Conservation (phyloP, 208 protist genomes). For the Leishmania tarentolae region DNA sequence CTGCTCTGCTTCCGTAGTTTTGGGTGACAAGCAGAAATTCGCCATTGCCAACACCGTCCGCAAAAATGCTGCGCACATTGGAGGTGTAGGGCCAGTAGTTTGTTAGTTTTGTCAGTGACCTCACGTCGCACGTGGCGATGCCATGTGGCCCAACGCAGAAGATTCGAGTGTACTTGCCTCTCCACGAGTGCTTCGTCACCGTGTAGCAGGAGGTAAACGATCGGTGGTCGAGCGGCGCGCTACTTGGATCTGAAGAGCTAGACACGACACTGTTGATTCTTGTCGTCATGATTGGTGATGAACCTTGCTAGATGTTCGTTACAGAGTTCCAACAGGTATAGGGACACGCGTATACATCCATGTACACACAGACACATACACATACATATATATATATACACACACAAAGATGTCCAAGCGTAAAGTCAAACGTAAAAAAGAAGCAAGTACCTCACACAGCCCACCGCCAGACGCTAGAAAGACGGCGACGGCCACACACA, state of each 20-base stretch:
- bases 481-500: background rate
- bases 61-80: conserved; percentile 38
- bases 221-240: conserved; percentile 20
- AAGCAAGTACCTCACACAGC: background rate
- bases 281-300: background rate
- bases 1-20: conserved; percentile 36
- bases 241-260: conserved; percentile 1
- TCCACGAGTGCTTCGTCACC: conserved; percentile 89
- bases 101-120: conserved; percentile 74
- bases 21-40: conserved; percentile 63
- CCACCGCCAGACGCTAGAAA: background rate
- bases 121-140: conserved; percentile 78
- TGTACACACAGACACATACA: too few species aligned
- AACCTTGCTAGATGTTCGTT: background rate
- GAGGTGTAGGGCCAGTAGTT: conserved; percentile 76
- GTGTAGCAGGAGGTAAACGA: conserved; percentile 72
- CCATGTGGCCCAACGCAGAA: conserved; percentile 62
- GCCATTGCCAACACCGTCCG: conserved; percentile 28
- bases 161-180: conserved; percentile 86
- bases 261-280: conserved; percentile 18
- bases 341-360: too few species aligned
- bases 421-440: background rate
- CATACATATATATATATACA: too few species aligned
- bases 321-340: too few species aligned
- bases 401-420: background rate